These are phyloP conservation scores for Boletus vinaceobasis DNA, from an alignment of 768 basidiomycete genomes.

Conservation along the genomic window DNA sequence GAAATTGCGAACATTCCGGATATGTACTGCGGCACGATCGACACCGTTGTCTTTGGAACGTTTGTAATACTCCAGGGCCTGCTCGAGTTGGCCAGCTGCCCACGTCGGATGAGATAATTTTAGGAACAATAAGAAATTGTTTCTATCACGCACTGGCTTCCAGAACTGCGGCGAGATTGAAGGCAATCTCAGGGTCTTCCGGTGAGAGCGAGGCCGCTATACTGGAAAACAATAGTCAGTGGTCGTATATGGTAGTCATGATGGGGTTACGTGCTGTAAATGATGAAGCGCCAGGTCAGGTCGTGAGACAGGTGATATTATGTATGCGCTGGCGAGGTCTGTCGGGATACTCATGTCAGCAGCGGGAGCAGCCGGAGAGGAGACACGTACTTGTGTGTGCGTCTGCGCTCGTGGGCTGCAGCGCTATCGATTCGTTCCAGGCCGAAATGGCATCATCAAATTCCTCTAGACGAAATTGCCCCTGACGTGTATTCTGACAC, in stretches of 20 bases:
- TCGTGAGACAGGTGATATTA: slow-evolving; percentile 72
- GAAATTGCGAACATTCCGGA: slow-evolving; percentile 63
- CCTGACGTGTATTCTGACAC: slow-evolving; percentile 15
- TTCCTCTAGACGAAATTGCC: slow-evolving; percentile 55
- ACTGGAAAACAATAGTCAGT: slow-evolving; percentile 45
- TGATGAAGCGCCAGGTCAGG: slow-evolving; percentile 87
- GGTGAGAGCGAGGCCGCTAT: slow-evolving; percentile 80
- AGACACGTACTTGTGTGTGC: slow-evolving; percentile 74
- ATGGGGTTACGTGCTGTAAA: slow-evolving; percentile 54
- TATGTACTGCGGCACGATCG: slow-evolving; percentile 77
- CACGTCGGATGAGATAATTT: slow-evolving; percentile 29
- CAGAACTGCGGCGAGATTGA: slow-evolving; percentile 86
- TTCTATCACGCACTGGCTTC: slow-evolving; percentile 68
- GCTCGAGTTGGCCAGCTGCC: slow-evolving; percentile 73
- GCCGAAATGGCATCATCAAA: slow-evolving; percentile 81
- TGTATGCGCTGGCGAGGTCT: slow-evolving; percentile 90
- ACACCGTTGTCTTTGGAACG: slow-evolving; percentile 74
- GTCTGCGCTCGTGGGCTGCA: slow-evolving; percentile 82
- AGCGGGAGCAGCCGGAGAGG: slow-evolving; percentile 16
- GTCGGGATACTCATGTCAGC: slow-evolving; percentile 23
- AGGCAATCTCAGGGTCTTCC: slow-evolving; percentile 87
- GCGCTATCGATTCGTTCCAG: slow-evolving; percentile 80
- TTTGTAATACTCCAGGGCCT: slow-evolving; percentile 79
- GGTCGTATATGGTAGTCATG: slow-evolving; percentile 28
- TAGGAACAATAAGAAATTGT: slow-evolving; percentile 34